Evolutionary conservation across 176 grass and related monocot species (phyloP).

Genomic region (Panicum miliaceum): DNA sequence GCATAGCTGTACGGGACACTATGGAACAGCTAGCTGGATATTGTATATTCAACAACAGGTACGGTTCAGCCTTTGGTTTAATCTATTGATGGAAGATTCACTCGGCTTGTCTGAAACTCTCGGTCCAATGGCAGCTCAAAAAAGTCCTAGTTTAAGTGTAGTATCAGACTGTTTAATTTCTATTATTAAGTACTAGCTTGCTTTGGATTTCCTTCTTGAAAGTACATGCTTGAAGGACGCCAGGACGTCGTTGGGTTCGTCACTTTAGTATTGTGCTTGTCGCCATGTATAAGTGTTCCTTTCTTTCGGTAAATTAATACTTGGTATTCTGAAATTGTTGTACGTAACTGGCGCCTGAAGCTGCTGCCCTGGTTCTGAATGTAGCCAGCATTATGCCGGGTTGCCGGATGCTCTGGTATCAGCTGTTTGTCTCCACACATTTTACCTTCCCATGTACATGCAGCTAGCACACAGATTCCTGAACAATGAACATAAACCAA

Average conservation of each 20-base stretch:
- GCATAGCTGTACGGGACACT: constrained; percentile 20
- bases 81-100: constrained; percentile 37
- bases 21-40: constrained; percentile 40
- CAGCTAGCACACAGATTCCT: neutral
- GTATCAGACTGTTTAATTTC: constrained; percentile 15
- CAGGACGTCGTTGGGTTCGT: neutral
- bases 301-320: neutral
- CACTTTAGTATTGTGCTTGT: neutral
- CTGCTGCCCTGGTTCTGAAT: constrained; percentile 22
- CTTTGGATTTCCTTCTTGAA: constrained; percentile 29
- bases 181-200: constrained; percentile 3
- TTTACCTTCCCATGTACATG: neutral
- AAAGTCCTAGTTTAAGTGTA: constrained; percentile 36
- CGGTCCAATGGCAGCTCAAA: constrained; percentile 19
- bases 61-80: constrained; percentile 34
- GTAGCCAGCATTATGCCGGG: neutral
- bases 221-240: constrained; percentile 17
- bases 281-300: neutral
- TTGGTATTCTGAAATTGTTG: neutral
- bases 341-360: neutral
- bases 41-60: neutral
- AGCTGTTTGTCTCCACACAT: neutral
- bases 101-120: constrained; percentile 19
- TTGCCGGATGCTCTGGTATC: neutral
- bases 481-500: neutral